phyloP scores from a whole-genome alignment of 768 basidiomycete genomes.

The Xerocomus potaroensis region DNA sequence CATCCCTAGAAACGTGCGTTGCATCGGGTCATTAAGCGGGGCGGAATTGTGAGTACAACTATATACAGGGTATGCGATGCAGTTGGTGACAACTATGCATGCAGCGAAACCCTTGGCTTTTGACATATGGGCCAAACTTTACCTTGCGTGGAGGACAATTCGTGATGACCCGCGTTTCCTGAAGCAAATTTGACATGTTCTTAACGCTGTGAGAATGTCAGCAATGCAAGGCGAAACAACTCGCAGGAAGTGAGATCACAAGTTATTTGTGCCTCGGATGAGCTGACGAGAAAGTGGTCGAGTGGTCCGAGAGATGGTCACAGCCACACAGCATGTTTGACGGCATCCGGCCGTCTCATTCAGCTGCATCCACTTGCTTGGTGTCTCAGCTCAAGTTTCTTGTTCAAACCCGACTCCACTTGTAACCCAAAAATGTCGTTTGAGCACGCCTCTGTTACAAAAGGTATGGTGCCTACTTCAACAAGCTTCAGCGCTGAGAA shows the following conservation, averaged over 20 bases:
- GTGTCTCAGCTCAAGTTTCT: not conserved
- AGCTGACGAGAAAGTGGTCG: too few relatives aligned
- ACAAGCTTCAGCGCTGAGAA: slow-evolving; percentile 1
- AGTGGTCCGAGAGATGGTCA: too few relatives aligned
- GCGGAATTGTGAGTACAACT: not conserved
- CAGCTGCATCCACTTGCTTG: not conserved
- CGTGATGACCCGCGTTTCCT: not conserved
- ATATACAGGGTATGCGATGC: not conserved
- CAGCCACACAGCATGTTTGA: slow-evolving; percentile 8
- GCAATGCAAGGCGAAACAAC: too few relatives aligned
- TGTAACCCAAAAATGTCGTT: slow-evolving; percentile 55
- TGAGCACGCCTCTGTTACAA: slow-evolving; percentile 78
- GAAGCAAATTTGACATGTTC: not conserved
- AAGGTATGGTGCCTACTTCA: slow-evolving; percentile 46
- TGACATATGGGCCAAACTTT: not conserved
- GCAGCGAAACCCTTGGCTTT: not conserved
- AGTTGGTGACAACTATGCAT: not conserved
- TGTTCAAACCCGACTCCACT: not conserved
- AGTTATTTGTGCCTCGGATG: too few relatives aligned
- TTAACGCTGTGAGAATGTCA: not conserved
- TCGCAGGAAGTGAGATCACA: too few relatives aligned
- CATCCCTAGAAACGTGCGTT: not conserved
- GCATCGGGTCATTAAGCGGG: not conserved
- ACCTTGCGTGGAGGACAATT: not conserved
- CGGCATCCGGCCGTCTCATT: not conserved